These are phyloP conservation scores for Eimeria maxima DNA, from an alignment of 169 alveolate species.

Conservation along the genomic window DNA sequence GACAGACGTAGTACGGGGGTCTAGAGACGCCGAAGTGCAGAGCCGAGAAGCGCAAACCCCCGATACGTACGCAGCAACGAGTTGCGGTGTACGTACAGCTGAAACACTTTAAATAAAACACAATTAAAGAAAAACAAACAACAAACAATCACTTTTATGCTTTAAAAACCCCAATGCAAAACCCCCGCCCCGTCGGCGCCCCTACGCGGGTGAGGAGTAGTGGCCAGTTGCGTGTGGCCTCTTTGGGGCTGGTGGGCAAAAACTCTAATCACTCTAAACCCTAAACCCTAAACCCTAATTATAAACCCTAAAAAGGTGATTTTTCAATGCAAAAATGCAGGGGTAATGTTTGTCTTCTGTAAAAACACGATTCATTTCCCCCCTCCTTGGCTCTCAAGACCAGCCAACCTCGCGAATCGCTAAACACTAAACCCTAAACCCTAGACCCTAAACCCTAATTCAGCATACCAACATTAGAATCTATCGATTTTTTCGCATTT, in stretches of 20 bases:
- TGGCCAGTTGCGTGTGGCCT: not conserved
- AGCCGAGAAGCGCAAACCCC: not conserved
- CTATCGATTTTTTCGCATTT: not conserved
- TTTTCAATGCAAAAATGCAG: not conserved
- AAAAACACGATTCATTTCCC: not conserved
- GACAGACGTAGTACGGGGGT: conserved; percentile 15
- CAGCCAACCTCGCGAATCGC: not conserved
- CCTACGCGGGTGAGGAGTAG: conserved; percentile 10
- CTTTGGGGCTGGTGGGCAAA: conserved; percentile 49
- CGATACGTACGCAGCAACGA: not conserved
- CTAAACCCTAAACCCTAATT: conserved; percentile 6
- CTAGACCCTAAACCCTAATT: not conserved
- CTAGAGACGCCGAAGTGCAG: not conserved
- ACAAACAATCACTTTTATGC: not conserved
- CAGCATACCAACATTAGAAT: not conserved
- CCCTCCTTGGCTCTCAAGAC: not conserved
- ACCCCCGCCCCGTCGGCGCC: conserved; percentile 40
- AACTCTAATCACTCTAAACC: conserved; percentile 49
- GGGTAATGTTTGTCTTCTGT: not conserved
- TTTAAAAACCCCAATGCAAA: not conserved
- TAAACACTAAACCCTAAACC: no score
- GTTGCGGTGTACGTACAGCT: conserved; percentile 30
- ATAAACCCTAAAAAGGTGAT: not conserved
- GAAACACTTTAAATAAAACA: not conserved
- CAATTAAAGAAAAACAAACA: not conserved